Percentiles rank a stretch among this genome's conserved stretches.
phyloP scores from a whole-genome alignment of 75 land plant species.

The Cunninghamia lanceolata region DNA sequence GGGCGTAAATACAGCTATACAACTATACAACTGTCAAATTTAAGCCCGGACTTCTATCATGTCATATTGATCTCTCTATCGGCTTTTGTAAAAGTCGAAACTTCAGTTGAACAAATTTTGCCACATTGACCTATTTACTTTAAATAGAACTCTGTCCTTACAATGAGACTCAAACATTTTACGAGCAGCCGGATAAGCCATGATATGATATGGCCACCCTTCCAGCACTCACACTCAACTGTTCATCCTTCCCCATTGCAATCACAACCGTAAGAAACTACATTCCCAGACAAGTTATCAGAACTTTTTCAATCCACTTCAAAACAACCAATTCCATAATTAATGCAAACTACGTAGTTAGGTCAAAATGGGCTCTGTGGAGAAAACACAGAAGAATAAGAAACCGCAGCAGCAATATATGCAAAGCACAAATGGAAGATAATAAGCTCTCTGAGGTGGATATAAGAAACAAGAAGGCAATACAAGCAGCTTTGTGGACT shows the following conservation, averaged over 20 bases:
- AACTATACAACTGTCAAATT: too few relatives aligned
- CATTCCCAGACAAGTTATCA: neutral
- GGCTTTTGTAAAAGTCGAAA: too few relatives aligned
- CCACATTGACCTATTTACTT: neutral
- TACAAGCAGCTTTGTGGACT: slow-evolving; percentile 55
- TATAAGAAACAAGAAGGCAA: slow-evolving; percentile 2
- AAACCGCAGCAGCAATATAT: neutral
- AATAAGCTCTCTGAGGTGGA: neutral
- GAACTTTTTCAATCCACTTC: neutral
- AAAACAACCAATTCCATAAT: neutral
- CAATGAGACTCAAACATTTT: neutral
- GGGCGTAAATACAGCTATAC: too few relatives aligned
- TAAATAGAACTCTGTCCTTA: neutral
- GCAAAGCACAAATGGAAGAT: slow-evolving; percentile 10
- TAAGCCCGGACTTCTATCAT: too few relatives aligned
- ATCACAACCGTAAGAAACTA: neutral
- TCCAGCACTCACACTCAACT: neutral
- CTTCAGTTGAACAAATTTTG: neutral
- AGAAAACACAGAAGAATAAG: neutral
- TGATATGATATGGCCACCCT: neutral
- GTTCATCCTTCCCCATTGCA: neutral
- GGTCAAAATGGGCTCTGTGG: neutral
- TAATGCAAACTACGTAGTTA: neutral
- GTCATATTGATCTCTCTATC: too few relatives aligned
- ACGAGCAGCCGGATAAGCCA: neutral